Evolutionary conservation across 169 alveolate genomes (phyloP).

Genomic region (Neospora caninum): DNA sequence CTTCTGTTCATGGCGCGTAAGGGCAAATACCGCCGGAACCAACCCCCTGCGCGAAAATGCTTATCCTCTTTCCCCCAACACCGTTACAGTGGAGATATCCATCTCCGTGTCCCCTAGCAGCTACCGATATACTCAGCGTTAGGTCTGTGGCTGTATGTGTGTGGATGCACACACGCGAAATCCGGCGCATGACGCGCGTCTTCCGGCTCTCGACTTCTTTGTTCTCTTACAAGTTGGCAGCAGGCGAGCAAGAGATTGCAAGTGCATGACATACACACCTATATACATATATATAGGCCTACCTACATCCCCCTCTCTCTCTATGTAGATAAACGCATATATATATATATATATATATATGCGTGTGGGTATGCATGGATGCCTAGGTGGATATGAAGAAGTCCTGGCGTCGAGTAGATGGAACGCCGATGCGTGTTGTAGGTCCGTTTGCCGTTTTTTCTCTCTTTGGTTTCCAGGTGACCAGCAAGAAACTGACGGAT

Average conservation of each 20-base stretch:
- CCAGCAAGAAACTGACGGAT: slow-evolving; percentile 16
- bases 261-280: too few relatives aligned
- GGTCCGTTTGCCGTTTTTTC: too few relatives aligned
- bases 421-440: too few relatives aligned
- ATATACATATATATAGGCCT: too few relatives aligned
- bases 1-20: slow-evolving; percentile 55
- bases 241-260: too few relatives aligned
- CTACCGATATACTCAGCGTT: neutral
- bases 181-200: too few relatives aligned
- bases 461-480: slow-evolving; percentile 14
- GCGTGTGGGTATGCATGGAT: neutral
- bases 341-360: neutral
- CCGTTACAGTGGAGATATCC: neutral
- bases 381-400: too few relatives aligned
- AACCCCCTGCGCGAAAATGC: neutral
- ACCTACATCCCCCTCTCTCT: neutral
- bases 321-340: neutral
- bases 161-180: neutral
- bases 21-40: neutral
- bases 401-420: too few relatives aligned
- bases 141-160: neutral
- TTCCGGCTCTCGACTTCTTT: too few relatives aligned
- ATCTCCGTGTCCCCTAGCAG: neutral
- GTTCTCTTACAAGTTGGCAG: too few relatives aligned
- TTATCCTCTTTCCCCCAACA: too few relatives aligned